Evolutionary conservation across 495 filamentous ascomycete genomes (phyloP).

Genomic region (Xylaria bambusicola): DNA sequence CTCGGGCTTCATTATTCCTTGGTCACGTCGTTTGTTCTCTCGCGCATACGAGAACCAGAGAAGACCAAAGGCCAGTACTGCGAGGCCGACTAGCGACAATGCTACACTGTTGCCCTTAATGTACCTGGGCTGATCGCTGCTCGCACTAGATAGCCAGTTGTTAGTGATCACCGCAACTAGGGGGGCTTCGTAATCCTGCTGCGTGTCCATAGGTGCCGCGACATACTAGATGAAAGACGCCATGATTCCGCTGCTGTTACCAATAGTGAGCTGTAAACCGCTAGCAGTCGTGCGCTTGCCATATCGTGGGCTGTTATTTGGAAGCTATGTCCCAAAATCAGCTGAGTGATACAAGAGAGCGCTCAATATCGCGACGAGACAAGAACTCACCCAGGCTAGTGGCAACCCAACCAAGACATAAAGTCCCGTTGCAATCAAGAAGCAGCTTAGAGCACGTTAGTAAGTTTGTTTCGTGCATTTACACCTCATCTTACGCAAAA

Average conservation of each 20-base stretch:
- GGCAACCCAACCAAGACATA: slow-evolving; percentile 72
- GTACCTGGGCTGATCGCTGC: slow-evolving; percentile 47
- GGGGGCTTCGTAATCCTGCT: no score
- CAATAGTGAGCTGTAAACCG: slow-evolving; percentile 69
- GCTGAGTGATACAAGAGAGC: neutral
- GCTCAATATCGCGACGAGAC: neutral
- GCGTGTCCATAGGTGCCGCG: neutral
- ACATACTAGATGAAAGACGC: slow-evolving; percentile 61
- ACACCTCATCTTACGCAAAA: slow-evolving; percentile 40
- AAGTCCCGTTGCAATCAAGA: slow-evolving; percentile 69
- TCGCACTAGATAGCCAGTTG: slow-evolving; percentile 25
- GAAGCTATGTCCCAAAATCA: slow-evolving; percentile 31
- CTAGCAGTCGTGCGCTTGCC: slow-evolving; percentile 72
- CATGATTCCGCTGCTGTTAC: slow-evolving; percentile 70
- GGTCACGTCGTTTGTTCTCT: slow-evolving; percentile 57
- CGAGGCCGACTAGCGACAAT: slow-evolving; percentile 53
- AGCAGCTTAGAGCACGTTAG: slow-evolving; percentile 53
- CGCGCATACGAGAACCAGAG: slow-evolving; percentile 58
- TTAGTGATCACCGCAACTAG: slow-evolving; percentile 21
- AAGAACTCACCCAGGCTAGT: slow-evolving; percentile 62
- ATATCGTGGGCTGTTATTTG: slow-evolving; percentile 61
- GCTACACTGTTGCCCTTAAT: slow-evolving; percentile 58
- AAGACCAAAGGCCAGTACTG: slow-evolving; percentile 47
- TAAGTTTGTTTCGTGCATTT: neutral
- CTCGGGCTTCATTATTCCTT: slow-evolving; percentile 55